Evolutionary conservation across 768 basidiomycete species (phyloP).

Genomic region (Trametes villosa): DNA sequence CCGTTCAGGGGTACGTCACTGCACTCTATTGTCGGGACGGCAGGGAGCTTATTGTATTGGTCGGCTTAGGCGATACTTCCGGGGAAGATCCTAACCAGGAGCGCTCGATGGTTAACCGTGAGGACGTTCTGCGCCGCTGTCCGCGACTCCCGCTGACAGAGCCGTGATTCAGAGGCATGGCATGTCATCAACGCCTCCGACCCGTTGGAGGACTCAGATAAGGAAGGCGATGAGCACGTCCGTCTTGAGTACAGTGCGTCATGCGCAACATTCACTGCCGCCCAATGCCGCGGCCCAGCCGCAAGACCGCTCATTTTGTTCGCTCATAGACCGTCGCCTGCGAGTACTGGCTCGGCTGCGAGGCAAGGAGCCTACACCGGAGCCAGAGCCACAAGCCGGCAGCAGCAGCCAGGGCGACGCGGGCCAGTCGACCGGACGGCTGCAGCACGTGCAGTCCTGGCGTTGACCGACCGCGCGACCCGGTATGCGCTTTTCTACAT

Average conservation of each 20-base stretch:
- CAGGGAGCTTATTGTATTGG: not conserved
- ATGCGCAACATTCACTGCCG: not conserved
- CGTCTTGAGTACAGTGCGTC: constrained; percentile 68
- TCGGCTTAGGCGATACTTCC: constrained; percentile 2
- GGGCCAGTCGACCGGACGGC: constrained; percentile 26
- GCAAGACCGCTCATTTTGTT: constrained; percentile 20
- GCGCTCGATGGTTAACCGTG: constrained; percentile 52
- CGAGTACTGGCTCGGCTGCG: constrained; percentile 56
- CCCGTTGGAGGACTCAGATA: constrained; percentile 74
- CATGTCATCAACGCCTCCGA: constrained; percentile 63
- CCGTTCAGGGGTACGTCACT: constrained; percentile 11
- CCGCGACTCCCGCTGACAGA: not conserved
- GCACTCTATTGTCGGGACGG: not conserved
- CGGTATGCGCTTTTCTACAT: not conserved
- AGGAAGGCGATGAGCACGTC: constrained; percentile 68
- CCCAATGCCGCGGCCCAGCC: not conserved
- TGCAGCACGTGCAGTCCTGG: constrained; percentile 35
- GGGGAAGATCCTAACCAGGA: constrained; percentile 34
- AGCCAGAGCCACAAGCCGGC: constrained; percentile 32
- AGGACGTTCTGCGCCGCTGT: constrained; percentile 1
- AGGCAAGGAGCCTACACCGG: constrained; percentile 54
- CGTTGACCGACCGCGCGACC: constrained; percentile 14
- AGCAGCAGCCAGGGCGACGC: constrained; percentile 11
- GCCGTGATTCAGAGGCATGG: constrained; percentile 66
- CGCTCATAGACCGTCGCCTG: constrained; percentile 34